These are phyloP conservation scores for Penicillium hordei DNA, from an alignment of 2,329 filamentous ascomycete genomes.

Conservation along the genomic window DNA sequence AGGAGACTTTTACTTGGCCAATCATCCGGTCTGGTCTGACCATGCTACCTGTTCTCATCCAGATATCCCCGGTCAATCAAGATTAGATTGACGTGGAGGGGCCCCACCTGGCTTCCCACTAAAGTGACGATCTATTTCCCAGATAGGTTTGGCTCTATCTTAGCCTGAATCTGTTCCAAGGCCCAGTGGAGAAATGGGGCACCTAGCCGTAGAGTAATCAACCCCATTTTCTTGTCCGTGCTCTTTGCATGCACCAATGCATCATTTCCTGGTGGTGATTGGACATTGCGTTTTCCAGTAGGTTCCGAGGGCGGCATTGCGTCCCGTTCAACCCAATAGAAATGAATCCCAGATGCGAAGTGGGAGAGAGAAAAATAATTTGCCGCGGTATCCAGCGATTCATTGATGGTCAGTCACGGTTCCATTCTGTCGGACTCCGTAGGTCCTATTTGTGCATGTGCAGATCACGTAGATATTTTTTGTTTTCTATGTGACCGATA, in stretches of 20 bases:
- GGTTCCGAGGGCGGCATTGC: background rate
- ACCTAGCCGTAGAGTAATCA: background rate
- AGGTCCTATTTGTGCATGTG: background rate
- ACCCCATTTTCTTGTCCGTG: background rate
- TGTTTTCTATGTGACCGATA: no score
- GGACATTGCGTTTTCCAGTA: background rate
- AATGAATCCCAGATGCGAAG: background rate
- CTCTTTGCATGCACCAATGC: background rate
- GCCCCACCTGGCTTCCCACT: background rate
- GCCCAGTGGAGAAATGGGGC: background rate
- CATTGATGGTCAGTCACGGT: no score
- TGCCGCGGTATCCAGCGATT: constrained; percentile 1
- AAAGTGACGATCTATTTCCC: background rate
- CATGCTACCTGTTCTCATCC: background rate
- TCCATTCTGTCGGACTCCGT: background rate
- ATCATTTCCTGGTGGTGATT: background rate
- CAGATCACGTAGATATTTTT: background rate
- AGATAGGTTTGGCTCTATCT: background rate
- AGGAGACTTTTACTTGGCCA: background rate
- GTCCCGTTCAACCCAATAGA: background rate
- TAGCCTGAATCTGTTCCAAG: background rate
- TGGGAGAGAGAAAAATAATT: background rate
- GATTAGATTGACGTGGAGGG: constrained; percentile 1
- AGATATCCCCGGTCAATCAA: background rate
- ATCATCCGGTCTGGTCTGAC: background rate